Percentiles rank a stretch among this genome's conserved stretches.
Evolutionary conservation across 2,329 filamentous ascomycete species (phyloP).

Genomic region (Eutypa lata): DNA sequence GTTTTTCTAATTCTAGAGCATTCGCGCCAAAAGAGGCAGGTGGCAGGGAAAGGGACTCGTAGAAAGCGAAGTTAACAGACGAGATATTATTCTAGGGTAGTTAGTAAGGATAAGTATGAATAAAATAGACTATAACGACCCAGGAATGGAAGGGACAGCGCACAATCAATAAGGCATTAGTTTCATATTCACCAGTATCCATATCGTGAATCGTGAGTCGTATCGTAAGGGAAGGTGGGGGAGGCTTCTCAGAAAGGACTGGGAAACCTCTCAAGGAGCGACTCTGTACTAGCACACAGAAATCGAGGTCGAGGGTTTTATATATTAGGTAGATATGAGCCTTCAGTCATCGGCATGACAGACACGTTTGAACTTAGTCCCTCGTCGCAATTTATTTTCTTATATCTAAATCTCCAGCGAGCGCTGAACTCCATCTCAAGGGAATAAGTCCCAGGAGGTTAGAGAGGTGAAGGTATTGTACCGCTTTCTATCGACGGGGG

Average conservation of each 20-base stretch:
- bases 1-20: constrained; percentile 49
- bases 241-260: constrained; percentile 7
- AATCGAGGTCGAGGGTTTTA: background rate
- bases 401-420: constrained; percentile 23
- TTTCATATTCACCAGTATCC: constrained; percentile 62
- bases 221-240: constrained; percentile 13
- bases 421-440: constrained; percentile 29
- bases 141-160: constrained; percentile 20
- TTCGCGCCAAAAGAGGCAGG: constrained; percentile 42
- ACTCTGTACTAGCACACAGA: background rate
- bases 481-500: background rate
- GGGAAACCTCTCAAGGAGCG: background rate
- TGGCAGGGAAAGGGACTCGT: constrained; percentile 45
- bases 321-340: background rate
- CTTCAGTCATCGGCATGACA: background rate
- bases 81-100: constrained; percentile 51
- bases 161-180: constrained; percentile 58
- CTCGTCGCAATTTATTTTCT: constrained; percentile 14
- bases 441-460: background rate
- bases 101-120: constrained; percentile 8
- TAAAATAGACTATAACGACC: background rate
- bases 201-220: constrained; percentile 46
- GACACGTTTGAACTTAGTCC: background rate
- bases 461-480: background rate
- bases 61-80: constrained; percentile 52